Percentiles rank a stretch among this genome's conserved stretches.
These are phyloP conservation scores for Pseudonitzschia pungens DNA, from an alignment of 108 stramenopile species.

Conservation along the genomic window DNA sequence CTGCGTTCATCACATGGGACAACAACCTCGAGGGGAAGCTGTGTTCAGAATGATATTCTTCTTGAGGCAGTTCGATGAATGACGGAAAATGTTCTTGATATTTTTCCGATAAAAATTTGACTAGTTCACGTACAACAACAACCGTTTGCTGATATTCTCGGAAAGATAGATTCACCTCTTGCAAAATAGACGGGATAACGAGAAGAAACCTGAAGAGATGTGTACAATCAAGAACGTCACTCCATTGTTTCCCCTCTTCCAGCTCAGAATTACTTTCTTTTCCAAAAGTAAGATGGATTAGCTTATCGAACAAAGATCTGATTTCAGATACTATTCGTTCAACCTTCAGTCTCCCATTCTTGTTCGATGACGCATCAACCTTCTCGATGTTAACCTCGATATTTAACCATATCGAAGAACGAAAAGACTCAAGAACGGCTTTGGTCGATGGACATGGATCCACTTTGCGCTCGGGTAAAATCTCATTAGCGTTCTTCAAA, in stretches of 20 bases:
- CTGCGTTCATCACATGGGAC: not conserved
- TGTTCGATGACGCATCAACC: not conserved
- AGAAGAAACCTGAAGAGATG: slow-evolving; percentile 41
- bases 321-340: not conserved
- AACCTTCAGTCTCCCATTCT: not conserved
- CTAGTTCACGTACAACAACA: slow-evolving; percentile 28
- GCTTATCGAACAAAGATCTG: slow-evolving; percentile 17
- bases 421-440: slow-evolving; percentile 1
- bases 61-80: slow-evolving; percentile 24
- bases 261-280: slow-evolving; percentile 1
- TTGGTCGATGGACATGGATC: not conserved
- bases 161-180: slow-evolving; percentile 22
- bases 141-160: slow-evolving; percentile 30
- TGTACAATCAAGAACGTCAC: slow-evolving; percentile 23
- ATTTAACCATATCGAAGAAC: not conserved
- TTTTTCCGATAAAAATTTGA: slow-evolving; percentile 28
- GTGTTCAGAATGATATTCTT: slow-evolving; percentile 37
- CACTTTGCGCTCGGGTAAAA: not conserved
- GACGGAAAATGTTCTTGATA: slow-evolving; percentile 20
- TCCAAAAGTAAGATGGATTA: slow-evolving; percentile 17
- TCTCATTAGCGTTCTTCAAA: slow-evolving; percentile 6
- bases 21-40: slow-evolving; percentile 4
- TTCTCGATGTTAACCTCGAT: not conserved
- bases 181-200: slow-evolving; percentile 38
- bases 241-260: slow-evolving; percentile 19